Evolutionary conservation across 163 green algal genomes (phyloP), one percentile per base, ranked within the genome.

Genomic region (Coccomyxa subellipsoidea): DNA sequence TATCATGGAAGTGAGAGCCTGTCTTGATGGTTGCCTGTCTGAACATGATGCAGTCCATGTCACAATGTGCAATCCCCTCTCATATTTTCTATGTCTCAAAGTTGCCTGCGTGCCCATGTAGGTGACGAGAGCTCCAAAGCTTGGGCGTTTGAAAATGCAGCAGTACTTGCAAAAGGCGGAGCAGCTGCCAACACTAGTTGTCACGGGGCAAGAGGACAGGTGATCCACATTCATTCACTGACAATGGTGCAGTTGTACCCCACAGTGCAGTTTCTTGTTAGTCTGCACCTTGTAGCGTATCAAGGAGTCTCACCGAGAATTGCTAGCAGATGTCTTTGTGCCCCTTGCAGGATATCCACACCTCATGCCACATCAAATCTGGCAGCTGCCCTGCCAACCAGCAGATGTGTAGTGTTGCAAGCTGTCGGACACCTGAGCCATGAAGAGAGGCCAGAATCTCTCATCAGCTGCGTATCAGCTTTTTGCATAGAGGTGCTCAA

Each of bases 351-450:
- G 70, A 40, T 77, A 27, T n/a, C 34, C 9, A 77, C 70, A 15
- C 70, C 70, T 3, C 70, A 77, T 7, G 2, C 0, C 2, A 31
- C 70, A 9, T n/a, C 15, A 88, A 85, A 71, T 79, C 86, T 15
- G 73, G 86, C 47, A 72, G 69, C 0, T 66, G 92, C n/a, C 70
- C 77, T 10, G 54, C 72, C 7, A 79, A 87, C 8, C 78, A 93
- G 70, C 72, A 53, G 54, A 77, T 36, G 27, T 85, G 5, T 53
- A 38, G 71, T 93, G 29, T 40, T 97, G 35, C 83, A 84, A 6
- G 80, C 85, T 76, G 96, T 93, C 80, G 93, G 93, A 2, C 92
- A 97, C 82, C 76, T 97, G 34, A 89, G 84, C 0, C 90, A 96
- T 79, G 93, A 97, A 86, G 94, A 97, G 88, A 83, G 82, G 0